Percentiles rank a stretch among this genome's conserved stretches.
phyloP scores from a whole-genome alignment of 2,329 filamentous ascomycete species.

The Mycosphaerella sp. region DNA sequence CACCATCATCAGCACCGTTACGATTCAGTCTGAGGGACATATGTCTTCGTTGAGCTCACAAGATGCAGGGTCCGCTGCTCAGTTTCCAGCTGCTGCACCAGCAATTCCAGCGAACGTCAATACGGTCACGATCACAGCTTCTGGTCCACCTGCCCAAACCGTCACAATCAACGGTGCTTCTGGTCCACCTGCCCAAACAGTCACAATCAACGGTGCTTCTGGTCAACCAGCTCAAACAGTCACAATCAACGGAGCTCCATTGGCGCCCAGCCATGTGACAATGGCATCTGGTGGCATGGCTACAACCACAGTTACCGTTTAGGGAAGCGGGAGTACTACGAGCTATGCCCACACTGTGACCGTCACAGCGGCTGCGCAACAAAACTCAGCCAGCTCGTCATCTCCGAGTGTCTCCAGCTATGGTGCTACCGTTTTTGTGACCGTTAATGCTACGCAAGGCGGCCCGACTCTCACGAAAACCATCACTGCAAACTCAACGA shows the following conservation, averaged over 20 bases:
- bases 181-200: slow-evolving; percentile 1
- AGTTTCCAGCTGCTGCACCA: neutral
- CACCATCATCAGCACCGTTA: neutral
- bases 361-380: slow-evolving; percentile 2
- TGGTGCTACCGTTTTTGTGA: slow-evolving; percentile 11
- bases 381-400: neutral
- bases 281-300: neutral
- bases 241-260: neutral
- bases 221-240: neutral
- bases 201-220: slow-evolving; percentile 2
- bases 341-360: slow-evolving; percentile 11
- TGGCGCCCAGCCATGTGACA: neutral
- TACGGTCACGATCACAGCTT: slow-evolving; percentile 3
- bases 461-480: slow-evolving; percentile 9
- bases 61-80: slow-evolving; percentile 4
- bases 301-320: slow-evolving; percentile 4
- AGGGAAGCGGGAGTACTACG: slow-evolving; percentile 4
- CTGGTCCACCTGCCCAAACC: no score
- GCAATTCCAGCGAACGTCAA: neutral
- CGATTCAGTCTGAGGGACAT: neutral
- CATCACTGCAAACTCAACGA: slow-evolving; percentile 6
- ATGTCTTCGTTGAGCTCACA: slow-evolving; percentile 4
- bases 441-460: slow-evolving; percentile 5
- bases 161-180: neutral
- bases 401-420: slow-evolving; percentile 6